Base-by-base conservation (phyloP, 2,329 filamentous ascomycete species). In the Penicillium sp. region DNA sequence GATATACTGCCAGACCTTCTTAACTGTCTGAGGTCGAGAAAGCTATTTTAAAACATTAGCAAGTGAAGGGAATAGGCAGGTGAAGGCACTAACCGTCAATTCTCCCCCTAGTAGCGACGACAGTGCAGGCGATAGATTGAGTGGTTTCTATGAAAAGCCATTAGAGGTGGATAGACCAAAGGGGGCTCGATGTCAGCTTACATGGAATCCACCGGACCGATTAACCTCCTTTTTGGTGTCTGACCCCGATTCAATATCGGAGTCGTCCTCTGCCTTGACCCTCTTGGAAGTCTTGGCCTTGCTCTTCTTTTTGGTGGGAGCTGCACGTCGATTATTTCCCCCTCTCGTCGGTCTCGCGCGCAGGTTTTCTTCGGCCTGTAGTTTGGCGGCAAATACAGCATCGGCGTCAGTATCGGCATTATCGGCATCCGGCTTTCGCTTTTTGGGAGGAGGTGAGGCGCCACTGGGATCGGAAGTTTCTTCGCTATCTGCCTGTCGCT, bases 1-100 rank as follows among this genome's bases (percentile, higher is more conserved):
- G 75, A 99, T 96, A 68, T 99, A 91, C 55, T 88, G 87, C 94
- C 94, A 99, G 47, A 99, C 86, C 70, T 89, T 89, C 79, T 97
- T 97, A 64, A 99, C 94, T 0, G 93, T 93, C 71, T 97, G 91
- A 0, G 94, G 93, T 33, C 94, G 88, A 13, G 94, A 96, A 18
- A 99, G 83, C 86, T 96, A 67, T 41, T 24, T n/a, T 8, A 1
- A 7, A 7, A 12, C 3, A 48, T 72, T 55, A 70, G 68, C 46
- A 52, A 23, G 49, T 2, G 26, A 24, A 7, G 3, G 20, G 20
- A 15, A 44, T 2, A n/a, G 12, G 40, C 30, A 33, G 4, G 8
- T 8, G 29, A 17, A 33, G 39, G 23, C 15, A 61, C 70, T 72
- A 64, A 80, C 75, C 55, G 68, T 69, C 23, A 68, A 61, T 60